These are phyloP conservation scores for Smittium mucronatum DNA, from an alignment of 371 early-diverging fungal genomes.

Conservation along the genomic window DNA sequence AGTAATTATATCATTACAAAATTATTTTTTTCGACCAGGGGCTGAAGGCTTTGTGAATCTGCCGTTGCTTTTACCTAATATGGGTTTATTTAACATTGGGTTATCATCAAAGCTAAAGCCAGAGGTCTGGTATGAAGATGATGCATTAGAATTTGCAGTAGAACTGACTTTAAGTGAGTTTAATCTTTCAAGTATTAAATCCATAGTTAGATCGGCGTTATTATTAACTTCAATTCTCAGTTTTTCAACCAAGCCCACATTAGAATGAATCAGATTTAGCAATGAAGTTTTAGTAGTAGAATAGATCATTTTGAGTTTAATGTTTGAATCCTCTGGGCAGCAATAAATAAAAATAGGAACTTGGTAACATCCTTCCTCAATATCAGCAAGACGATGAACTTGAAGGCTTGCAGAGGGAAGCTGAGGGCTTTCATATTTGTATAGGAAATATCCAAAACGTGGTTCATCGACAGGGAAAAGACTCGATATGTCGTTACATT, in stretches of 20 bases:
- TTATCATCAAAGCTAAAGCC: constrained; percentile 3
- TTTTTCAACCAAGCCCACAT: constrained; percentile 9
- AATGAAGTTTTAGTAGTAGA: constrained; percentile 7
- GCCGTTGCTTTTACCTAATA: not conserved
- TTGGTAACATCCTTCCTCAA: not conserved
- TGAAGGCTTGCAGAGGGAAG: not conserved
- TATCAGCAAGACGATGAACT: not conserved
- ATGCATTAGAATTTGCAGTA: constrained; percentile 10
- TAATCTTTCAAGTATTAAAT: not conserved
- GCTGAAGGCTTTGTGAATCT: constrained; percentile 2
- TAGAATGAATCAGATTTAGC: constrained; percentile 1
- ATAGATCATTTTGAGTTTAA: constrained; percentile 7
- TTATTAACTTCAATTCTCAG: constrained; percentile 6
- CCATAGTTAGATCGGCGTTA: constrained; percentile 6
- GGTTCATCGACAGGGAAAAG: constrained; percentile 8
- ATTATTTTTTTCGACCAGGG: constrained; percentile 7
- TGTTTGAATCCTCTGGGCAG: not conserved
- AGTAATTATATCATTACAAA: too few species aligned
- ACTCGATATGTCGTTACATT: not conserved
- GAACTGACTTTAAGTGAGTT: constrained; percentile 2
- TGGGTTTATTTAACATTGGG: not conserved
- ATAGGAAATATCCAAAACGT: constrained; percentile 7
- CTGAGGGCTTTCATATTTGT: constrained; percentile 1
- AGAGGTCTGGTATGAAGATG: not conserved
- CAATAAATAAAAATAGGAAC: constrained; percentile 10